Conservation (phyloP, 83 land plant species). For the Picea abies region DNA sequence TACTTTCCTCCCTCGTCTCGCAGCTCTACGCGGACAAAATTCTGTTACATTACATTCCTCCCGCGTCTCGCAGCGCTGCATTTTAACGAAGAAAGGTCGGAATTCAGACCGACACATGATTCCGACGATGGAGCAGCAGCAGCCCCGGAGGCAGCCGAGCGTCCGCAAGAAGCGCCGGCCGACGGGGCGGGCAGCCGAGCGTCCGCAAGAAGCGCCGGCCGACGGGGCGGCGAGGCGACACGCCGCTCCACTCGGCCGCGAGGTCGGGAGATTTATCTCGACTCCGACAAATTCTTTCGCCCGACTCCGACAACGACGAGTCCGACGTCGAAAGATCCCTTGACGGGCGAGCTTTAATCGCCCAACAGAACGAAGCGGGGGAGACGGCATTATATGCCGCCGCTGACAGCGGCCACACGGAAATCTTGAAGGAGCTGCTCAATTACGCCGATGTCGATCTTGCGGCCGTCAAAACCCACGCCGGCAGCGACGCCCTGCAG, state of each 20-base stretch:
- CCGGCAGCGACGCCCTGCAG: slow-evolving; percentile 51
- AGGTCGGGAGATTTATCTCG: slow-evolving; percentile 46
- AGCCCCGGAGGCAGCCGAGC: background rate
- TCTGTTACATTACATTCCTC: too few relatives aligned
- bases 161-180: slow-evolving; percentile 38
- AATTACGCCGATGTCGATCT: slow-evolving; percentile 28
- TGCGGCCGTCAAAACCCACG: slow-evolving; percentile 42
- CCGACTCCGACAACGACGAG: slow-evolving; percentile 21
- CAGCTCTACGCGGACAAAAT: background rate
- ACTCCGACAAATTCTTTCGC: slow-evolving; percentile 29
- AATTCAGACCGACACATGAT: background rate
- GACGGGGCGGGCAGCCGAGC: slow-evolving; percentile 29
- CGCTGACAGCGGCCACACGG: slow-evolving; percentile 38
- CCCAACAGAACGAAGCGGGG: slow-evolving; percentile 52
- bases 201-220: slow-evolving; percentile 38
- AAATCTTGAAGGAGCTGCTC: slow-evolving; percentile 41
- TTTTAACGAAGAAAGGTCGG: background rate
- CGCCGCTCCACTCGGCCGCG: slow-evolving; percentile 56
- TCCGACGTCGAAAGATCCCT: slow-evolving; percentile 13
- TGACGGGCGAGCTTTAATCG: slow-evolving; percentile 25
- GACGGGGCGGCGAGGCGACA: slow-evolving; percentile 51
- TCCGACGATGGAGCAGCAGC: slow-evolving; percentile 2
- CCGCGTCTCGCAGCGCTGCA: background rate
- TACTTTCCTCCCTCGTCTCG: too few relatives aligned
- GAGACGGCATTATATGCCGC: slow-evolving; percentile 63